Evolutionary conservation across 345 rosid genomes (phyloP).

Genomic region (Adansonia digitata): DNA sequence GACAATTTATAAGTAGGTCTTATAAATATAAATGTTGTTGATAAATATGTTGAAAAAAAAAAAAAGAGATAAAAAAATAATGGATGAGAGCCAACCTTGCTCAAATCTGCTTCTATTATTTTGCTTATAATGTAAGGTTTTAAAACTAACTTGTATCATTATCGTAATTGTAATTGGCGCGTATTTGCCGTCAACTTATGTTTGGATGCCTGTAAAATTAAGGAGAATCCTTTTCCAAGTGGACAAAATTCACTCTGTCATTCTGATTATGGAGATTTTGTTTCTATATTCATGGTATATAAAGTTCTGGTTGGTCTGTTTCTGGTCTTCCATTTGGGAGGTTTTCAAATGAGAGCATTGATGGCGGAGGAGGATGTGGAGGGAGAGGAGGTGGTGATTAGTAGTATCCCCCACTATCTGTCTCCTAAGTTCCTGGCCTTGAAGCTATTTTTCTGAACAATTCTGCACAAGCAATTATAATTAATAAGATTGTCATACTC

Average conservation of each 20-base stretch:
- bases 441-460: neutral
- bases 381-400: neutral
- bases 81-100: too few relatives aligned
- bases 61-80: too few relatives aligned
- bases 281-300: neutral
- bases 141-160: neutral
- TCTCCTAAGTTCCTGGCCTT: neutral
- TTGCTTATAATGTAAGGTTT: constrained; percentile 5
- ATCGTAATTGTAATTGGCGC: neutral
- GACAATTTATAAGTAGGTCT: too few relatives aligned
- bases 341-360: neutral
- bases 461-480: neutral
- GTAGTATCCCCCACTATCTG: neutral
- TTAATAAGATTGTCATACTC: neutral
- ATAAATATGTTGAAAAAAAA: too few relatives aligned
- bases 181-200: neutral
- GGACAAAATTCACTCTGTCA: neutral
- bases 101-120: neutral
- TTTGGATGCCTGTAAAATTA: neutral
- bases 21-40: too few relatives aligned
- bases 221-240: neutral
- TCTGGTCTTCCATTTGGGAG: neutral
- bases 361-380: neutral
- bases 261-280: neutral
- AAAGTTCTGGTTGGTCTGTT: neutral